phyloP scores from a whole-genome alignment of 2,329 filamentous ascomycete species.

The Pestalotiopsis fici region DNA sequence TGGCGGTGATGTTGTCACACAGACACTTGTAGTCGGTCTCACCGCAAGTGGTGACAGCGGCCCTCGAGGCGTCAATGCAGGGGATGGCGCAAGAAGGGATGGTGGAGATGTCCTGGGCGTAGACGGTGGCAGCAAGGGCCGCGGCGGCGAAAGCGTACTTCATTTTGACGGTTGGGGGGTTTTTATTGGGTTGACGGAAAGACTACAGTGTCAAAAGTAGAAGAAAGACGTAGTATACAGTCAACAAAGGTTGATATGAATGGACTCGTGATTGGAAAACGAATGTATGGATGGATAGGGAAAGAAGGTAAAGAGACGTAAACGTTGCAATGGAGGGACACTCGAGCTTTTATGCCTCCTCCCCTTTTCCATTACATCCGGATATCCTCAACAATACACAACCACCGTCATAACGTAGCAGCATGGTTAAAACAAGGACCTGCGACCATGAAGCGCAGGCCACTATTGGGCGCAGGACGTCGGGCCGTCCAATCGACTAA shows the following conservation, averaged over 20 bases:
- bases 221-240: conserved; percentile 2
- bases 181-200: background rate
- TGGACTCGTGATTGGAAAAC: background rate
- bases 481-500: conserved; percentile 4
- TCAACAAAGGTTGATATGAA: conserved; percentile 4
- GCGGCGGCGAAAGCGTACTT: conserved; percentile 21
- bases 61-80: conserved; percentile 21
- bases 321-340: background rate
- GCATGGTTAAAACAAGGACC: background rate
- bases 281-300: conserved; percentile 3
- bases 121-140: conserved; percentile 19
- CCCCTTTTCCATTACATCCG: background rate
- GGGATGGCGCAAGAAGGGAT: conserved; percentile 23
- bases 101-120: conserved; percentile 21
- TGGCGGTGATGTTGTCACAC: conserved; percentile 20
- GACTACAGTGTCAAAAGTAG: background rate
- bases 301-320: background rate
- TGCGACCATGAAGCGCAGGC: background rate
- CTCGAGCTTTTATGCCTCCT: background rate
- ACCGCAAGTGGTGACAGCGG: conserved; percentile 17
- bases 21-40: conserved; percentile 24
- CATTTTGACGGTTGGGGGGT: conserved; percentile 18
- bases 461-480: background rate
- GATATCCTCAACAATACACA: background rate
- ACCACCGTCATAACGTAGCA: background rate